Evolutionary conservation across 768 basidiomycete species (phyloP).

Genomic region (Coprinopsis sp.): DNA sequence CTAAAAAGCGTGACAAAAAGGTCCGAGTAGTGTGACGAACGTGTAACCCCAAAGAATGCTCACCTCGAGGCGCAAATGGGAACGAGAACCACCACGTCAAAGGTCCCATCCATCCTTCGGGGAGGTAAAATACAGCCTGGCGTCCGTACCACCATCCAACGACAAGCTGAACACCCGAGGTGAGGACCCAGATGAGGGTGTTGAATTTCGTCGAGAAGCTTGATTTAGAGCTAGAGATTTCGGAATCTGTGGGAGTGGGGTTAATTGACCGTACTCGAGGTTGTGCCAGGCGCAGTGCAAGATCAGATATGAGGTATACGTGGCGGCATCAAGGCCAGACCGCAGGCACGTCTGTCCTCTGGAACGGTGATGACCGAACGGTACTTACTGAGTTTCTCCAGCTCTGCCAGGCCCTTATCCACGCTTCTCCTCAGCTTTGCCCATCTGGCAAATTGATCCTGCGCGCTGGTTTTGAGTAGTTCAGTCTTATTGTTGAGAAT

Average conservation of each 20-base stretch:
- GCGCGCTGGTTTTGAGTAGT: conserved; percentile 84
- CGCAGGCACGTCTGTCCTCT: background rate
- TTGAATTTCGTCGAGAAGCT: conserved; percentile 71
- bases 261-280: background rate
- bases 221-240: conserved; percentile 54
- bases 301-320: conserved; percentile 3
- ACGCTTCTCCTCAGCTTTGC: conserved; percentile 86
- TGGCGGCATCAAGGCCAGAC: background rate
- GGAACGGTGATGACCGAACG: conserved; percentile 3
- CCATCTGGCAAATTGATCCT: conserved; percentile 99
- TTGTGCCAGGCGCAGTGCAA: background rate
- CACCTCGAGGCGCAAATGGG: conserved; percentile 87
- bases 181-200: conserved; percentile 69
- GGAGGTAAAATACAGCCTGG: conserved; percentile 90
- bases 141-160: conserved; percentile 91
- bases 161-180: conserved; percentile 81
- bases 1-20: too few relatives aligned
- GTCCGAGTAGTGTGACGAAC: too few relatives aligned
- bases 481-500: conserved; percentile 80
- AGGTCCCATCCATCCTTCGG: conserved; percentile 86
- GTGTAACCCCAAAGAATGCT: too few relatives aligned
- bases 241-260: conserved; percentile 56
- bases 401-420: conserved; percentile 86
- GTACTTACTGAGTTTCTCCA: conserved; percentile 86
- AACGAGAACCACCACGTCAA: conserved; percentile 84